Evolutionary conservation across 805 yeast genomes (phyloP), one percentile per base, ranked within the genome.

Genomic region (Yueomyces sinensis): DNA sequence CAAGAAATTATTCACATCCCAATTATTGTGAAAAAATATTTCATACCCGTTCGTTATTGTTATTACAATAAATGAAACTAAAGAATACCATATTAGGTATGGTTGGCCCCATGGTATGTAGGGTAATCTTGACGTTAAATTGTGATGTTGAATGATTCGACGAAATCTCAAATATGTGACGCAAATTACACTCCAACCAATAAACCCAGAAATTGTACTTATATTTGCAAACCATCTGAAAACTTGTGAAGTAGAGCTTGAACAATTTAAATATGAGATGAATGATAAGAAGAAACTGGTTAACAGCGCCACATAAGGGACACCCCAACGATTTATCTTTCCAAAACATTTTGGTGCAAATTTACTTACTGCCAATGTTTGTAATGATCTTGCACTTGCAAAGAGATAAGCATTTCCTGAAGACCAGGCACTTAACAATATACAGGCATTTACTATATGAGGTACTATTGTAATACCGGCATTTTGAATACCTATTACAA

Each of bases 31-130:
- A 39, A 79, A 55, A 40, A 79, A 78, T 4, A 72, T 77, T 3
- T 70, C 76, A 49, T 75, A 80, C 37, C 87, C 87, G 45, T 80
- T 79, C n/a, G 86, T 77, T 31, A 80, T 34, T 22, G 76, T 59
- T 34, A 80, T 47, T n/a, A 80, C 22, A 4, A 63, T 38, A 37
- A 76, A 65, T 40, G 74, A 52, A 28, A 61, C 43, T 24, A 76
- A 54, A 5, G 72, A 66, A 39, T 68, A 68, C 48, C 69, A 76
- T 4, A 79, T 67, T 33, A 76, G 70, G 41, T 59, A 68, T 29
- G 81, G 76, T 54, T 74, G 80, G 18, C 68, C 57, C 20, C 59
- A 55, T 2, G 82, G 68, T 44, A 56, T 68, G 62, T 62, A 78
- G 7, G 82, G 72, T 24, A 73, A 63, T 48, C 81, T 67, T 33